Conservation (phyloP, 352 stramenopile genomes). For the Globisporangium irregulare region DNA sequence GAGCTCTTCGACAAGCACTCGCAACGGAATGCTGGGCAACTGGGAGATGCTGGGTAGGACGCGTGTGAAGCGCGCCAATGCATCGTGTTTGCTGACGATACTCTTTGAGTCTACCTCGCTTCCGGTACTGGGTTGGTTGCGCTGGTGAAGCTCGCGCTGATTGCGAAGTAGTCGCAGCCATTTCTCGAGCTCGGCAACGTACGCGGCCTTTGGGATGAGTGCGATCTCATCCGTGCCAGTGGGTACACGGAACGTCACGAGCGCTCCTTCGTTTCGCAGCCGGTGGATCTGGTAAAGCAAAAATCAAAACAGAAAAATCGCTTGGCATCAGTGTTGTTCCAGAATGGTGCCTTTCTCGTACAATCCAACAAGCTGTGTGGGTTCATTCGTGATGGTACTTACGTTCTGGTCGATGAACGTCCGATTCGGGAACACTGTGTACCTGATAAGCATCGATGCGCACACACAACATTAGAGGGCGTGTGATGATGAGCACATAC, state of each 20-base stretch:
- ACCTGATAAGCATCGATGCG: slow-evolving; percentile 27
- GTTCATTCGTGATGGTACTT: slow-evolving; percentile 4
- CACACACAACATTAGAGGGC: background rate
- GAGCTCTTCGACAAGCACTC: slow-evolving; percentile 12
- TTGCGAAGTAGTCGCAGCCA: slow-evolving; percentile 28
- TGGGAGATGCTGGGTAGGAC: slow-evolving; percentile 6
- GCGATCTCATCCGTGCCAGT: slow-evolving; percentile 37
- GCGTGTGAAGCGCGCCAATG: slow-evolving; percentile 32
- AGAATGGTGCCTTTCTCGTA: background rate
- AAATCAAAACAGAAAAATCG: background rate
- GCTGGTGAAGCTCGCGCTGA: slow-evolving; percentile 21
- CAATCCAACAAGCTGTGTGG: background rate
- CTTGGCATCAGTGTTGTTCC: background rate
- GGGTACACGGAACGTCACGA: slow-evolving; percentile 51
- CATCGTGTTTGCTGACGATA: slow-evolving; percentile 33
- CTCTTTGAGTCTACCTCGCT: slow-evolving; percentile 7
- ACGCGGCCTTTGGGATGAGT: slow-evolving; percentile 32
- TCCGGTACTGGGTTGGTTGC: background rate
- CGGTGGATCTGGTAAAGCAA: slow-evolving; percentile 36
- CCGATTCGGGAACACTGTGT: slow-evolving; percentile 52
- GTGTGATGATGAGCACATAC: background rate
- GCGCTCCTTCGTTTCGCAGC: slow-evolving; percentile 30
- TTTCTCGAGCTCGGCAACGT: slow-evolving; percentile 35
- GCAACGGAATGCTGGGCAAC: slow-evolving; percentile 9
- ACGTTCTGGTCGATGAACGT: slow-evolving; percentile 69